Conservation (phyloP, 2,329 filamentous ascomycete genomes). For the Sclerotiophoma versabilis region DNA sequence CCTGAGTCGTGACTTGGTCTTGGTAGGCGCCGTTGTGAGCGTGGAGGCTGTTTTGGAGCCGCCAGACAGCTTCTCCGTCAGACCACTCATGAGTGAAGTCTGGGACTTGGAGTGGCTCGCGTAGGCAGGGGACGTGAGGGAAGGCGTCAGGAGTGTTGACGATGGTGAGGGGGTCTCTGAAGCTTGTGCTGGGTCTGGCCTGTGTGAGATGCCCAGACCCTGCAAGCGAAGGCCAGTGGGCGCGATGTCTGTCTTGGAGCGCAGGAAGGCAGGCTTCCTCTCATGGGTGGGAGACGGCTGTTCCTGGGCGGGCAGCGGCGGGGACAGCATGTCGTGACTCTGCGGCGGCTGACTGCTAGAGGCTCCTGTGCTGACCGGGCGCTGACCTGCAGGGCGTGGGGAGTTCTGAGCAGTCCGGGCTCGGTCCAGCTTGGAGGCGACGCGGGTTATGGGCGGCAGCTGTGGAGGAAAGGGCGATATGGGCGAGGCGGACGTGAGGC, state of each 20-base stretch:
- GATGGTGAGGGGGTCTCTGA: constrained; percentile 28
- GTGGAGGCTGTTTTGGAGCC: constrained; percentile 30
- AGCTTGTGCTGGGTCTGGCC: constrained; percentile 24
- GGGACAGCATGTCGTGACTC: constrained; percentile 28
- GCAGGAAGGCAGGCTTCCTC: constrained; percentile 27
- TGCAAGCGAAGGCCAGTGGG: constrained; percentile 42
- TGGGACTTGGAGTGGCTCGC: constrained; percentile 41
- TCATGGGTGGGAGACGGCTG: constrained; percentile 33
- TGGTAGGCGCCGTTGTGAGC: constrained; percentile 31
- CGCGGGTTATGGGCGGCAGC: constrained; percentile 50
- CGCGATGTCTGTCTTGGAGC: constrained; percentile 26
- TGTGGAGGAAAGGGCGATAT: constrained; percentile 49
- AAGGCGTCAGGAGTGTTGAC: constrained; percentile 32
- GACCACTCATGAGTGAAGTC: constrained; percentile 42
- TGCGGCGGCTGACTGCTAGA: constrained; percentile 16
- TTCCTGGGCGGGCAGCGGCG: constrained; percentile 25
- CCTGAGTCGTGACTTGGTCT: constrained; percentile 60
- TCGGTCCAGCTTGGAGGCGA: constrained; percentile 45
- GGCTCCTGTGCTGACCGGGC: constrained; percentile 14
- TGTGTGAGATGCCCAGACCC: constrained; percentile 36
- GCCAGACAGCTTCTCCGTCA: constrained; percentile 41
- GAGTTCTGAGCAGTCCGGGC: constrained; percentile 19
- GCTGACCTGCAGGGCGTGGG: constrained; percentile 20
- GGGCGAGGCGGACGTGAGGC: constrained; percentile 42
- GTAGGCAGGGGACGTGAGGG: constrained; percentile 36